Percentiles rank a stretch among this genome's conserved stretches.
These are phyloP conservation scores for Hebeloma cylindrosporum DNA, from an alignment of 768 basidiomycete species.

Conservation along the genomic window DNA sequence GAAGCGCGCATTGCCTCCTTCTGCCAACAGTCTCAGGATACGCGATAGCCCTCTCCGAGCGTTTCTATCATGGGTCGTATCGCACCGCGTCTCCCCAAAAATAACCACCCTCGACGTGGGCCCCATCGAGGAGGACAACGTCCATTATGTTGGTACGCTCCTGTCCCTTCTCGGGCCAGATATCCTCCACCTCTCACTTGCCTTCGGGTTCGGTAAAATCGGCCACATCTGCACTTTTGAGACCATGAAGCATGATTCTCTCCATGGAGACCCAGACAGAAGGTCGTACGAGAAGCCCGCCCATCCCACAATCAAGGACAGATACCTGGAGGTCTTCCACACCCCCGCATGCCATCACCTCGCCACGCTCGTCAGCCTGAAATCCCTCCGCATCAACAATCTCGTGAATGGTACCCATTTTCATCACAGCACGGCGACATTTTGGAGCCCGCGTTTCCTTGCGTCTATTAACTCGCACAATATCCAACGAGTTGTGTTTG, in stretches of 20 bases:
- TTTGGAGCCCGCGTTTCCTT: constrained; percentile 11
- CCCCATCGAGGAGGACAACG: constrained; percentile 7
- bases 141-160: constrained; percentile 3
- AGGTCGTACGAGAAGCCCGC: neutral
- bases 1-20: neutral
- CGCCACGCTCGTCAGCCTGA: constrained; percentile 3
- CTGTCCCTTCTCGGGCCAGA: constrained; percentile 5
- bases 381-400: constrained; percentile 8
- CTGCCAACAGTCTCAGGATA: constrained; percentile 1
- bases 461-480: constrained; percentile 7
- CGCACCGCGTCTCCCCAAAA: constrained; percentile 4
- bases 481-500: constrained; percentile 2
- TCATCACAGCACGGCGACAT: constrained; percentile 10
- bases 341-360: constrained; percentile 7
- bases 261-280: no score
- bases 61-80: constrained; percentile 9
- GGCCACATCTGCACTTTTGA: constrained; percentile 8
- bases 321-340: constrained; percentile 1
- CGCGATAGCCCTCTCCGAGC: constrained; percentile 1
- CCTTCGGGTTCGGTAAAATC: constrained; percentile 6
- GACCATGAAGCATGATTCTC: neutral
- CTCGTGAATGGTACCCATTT: constrained; percentile 4
- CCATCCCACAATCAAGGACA: neutral
- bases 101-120: constrained; percentile 10
- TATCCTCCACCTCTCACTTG: constrained; percentile 5